Percentiles rank a stretch among this genome's conserved stretches.
Conservation (phyloP, 495 filamentous ascomycete species). For the Geoglossum glabrum region DNA sequence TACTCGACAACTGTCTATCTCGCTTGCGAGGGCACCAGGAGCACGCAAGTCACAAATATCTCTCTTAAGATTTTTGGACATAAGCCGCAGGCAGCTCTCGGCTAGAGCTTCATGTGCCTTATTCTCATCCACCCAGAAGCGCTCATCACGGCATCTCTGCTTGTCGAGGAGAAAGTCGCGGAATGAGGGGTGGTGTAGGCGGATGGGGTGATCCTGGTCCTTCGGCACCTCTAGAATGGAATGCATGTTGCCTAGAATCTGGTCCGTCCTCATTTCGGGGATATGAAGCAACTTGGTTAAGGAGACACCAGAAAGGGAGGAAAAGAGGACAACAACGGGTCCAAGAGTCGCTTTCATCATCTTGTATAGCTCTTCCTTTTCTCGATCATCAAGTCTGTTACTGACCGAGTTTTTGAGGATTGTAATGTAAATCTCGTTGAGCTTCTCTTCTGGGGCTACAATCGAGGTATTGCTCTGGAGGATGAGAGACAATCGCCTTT, state of each 20-base stretch:
- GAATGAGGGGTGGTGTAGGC: background rate
- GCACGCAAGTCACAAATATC: constrained; percentile 6
- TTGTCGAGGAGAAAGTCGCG: constrained; percentile 8
- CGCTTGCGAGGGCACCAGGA: constrained; percentile 2
- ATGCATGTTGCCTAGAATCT: background rate
- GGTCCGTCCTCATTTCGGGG: background rate
- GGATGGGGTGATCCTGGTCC: background rate
- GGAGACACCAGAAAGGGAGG: background rate
- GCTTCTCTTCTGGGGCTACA: background rate
- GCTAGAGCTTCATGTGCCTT: constrained; percentile 10
- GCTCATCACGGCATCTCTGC: constrained; percentile 5
- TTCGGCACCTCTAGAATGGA: constrained; percentile 3
- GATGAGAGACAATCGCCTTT: too few species aligned
- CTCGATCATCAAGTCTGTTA: background rate
- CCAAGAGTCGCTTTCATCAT: constrained; percentile 3
- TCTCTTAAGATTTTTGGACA: constrained; percentile 5
- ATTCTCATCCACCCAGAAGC: constrained; percentile 10
- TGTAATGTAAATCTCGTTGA: background rate
- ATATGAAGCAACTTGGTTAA: constrained; percentile 3
- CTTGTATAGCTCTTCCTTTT: background rate
- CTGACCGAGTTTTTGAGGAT: background rate
- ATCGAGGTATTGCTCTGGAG: background rate
- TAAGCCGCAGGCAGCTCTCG: constrained; percentile 9
- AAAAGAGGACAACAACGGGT: constrained; percentile 5
- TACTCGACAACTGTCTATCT: constrained; percentile 4